Percentiles rank a stretch among this genome's conserved stretches.
Evolutionary conservation across 768 basidiomycete species (phyloP).

Genomic region (Pisolithus microcarpus): DNA sequence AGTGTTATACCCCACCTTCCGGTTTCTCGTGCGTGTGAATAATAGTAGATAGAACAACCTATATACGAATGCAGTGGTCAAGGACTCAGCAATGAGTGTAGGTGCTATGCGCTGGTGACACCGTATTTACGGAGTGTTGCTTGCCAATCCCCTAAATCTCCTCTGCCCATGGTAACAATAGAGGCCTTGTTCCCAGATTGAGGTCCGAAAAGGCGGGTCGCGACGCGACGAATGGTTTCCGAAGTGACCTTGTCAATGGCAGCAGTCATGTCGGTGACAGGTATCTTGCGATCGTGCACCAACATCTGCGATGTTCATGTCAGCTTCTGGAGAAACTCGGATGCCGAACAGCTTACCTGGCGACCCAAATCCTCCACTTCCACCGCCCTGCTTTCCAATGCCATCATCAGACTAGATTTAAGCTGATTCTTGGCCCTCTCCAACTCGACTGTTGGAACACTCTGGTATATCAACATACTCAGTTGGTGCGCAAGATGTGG

Average conservation of each 20-base stretch:
- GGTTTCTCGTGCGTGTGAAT: not conserved
- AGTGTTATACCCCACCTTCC: too few relatives aligned
- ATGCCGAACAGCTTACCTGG: conserved; percentile 44
- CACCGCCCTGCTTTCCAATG: conserved; percentile 77
- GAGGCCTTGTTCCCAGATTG: conserved; percentile 61
- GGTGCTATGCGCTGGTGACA: conserved; percentile 32
- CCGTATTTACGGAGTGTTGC: conserved; percentile 65
- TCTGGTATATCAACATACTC: conserved; percentile 67
- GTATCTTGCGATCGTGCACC: conserved; percentile 79
- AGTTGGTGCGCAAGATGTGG: conserved; percentile 86
- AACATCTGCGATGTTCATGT: conserved; percentile 46
- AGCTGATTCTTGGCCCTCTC: conserved; percentile 91
- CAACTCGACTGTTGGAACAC: conserved; percentile 63
- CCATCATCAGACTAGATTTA: conserved; percentile 90
- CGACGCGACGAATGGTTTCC: conserved; percentile 68
- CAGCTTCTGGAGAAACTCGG: conserved; percentile 1
- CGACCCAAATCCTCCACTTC: conserved; percentile 88
- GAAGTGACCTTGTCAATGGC: conserved; percentile 74
- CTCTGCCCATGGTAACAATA: conserved; percentile 75
- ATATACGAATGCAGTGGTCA: not conserved
- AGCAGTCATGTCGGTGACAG: conserved; percentile 84
- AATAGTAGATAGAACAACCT: not conserved
- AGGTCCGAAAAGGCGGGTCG: conserved; percentile 65
- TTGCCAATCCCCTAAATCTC: conserved; percentile 65
- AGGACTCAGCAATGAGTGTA: not conserved